These are phyloP conservation scores for Alternaria sp. DNA, from an alignment of 2,329 filamentous ascomycete species.

Conservation along the genomic window DNA sequence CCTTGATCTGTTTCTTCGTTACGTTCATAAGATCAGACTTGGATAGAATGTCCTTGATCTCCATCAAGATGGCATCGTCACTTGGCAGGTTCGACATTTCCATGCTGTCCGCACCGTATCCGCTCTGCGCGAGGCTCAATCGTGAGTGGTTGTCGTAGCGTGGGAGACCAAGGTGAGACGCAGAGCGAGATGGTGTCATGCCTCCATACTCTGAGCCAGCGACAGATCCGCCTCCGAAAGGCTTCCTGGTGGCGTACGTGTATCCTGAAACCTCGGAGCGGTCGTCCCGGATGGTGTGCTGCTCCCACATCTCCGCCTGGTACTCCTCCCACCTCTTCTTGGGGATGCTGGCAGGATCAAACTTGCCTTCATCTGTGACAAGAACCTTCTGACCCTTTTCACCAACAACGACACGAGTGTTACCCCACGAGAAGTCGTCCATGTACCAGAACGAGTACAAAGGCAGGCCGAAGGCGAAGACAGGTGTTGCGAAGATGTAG, in stretches of 20 bases:
- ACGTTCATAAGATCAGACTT: slow-evolving; percentile 96
- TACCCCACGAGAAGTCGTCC: slow-evolving; percentile 99
- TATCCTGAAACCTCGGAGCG: slow-evolving; percentile 89
- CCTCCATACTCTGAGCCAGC: slow-evolving; percentile 70
- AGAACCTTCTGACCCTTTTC: slow-evolving; percentile 92
- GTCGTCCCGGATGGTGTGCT: slow-evolving; percentile 82
- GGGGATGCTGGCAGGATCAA: slow-evolving; percentile 89
- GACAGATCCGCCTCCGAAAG: slow-evolving; percentile 58
- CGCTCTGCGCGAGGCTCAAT: slow-evolving; percentile 65
- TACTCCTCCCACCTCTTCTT: slow-evolving; percentile 99
- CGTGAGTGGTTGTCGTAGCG: slow-evolving; percentile 53
- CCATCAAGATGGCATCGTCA: slow-evolving; percentile 87
- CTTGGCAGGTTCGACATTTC: slow-evolving; percentile 81
- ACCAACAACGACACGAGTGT: slow-evolving; percentile 94
- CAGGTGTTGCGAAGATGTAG: slow-evolving; percentile 87
- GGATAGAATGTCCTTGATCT: slow-evolving; percentile 91
- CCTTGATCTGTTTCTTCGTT: slow-evolving; percentile 98
- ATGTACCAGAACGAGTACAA: slow-evolving; percentile 99
- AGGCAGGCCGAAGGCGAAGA: slow-evolving; percentile 89
- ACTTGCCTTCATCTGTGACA: slow-evolving; percentile 96
- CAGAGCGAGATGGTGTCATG: slow-evolving; percentile 59
- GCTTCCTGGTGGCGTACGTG: slow-evolving; percentile 84
- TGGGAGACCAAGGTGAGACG: slow-evolving; percentile 66
- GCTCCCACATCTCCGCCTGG: slow-evolving; percentile 96
- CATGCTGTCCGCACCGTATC: slow-evolving; percentile 60